Percentiles rank a stretch among this genome's conserved stretches.
These are phyloP conservation scores for Flammula alnicola DNA, from an alignment of 1,284 basidiomycete species.

Conservation along the genomic window DNA sequence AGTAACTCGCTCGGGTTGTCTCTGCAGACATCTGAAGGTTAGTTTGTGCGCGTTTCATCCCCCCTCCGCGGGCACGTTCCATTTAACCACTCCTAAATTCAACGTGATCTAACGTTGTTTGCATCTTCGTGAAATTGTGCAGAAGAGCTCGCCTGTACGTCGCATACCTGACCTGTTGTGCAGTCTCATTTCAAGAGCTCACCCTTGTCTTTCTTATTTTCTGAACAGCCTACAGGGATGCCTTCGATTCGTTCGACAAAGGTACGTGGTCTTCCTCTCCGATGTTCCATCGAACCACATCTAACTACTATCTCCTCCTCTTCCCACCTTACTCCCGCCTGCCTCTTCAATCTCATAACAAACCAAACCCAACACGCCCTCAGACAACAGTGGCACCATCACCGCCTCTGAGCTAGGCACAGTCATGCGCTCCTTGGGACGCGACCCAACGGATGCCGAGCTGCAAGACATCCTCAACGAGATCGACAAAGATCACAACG, in stretches of 20 bases:
- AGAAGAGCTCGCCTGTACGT: slow-evolving; percentile 4
- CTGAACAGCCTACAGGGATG: slow-evolving; percentile 32
- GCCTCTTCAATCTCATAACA: not conserved
- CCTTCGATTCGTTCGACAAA: slow-evolving; percentile 93
- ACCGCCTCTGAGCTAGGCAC: slow-evolving; percentile 95
- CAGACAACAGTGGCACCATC: slow-evolving; percentile 97
- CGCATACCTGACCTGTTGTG: not conserved
- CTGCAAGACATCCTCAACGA: slow-evolving; percentile 95
- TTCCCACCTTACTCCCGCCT: not conserved
- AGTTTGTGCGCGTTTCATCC: no score
- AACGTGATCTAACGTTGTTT: not conserved
- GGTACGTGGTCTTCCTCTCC: slow-evolving; percentile 49
- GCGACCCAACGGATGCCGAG: slow-evolving; percentile 94
- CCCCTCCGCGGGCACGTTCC: no score
- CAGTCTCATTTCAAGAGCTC: not conserved
- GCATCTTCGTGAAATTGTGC: not conserved
- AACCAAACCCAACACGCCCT: no score
- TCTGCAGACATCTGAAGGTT: no score
- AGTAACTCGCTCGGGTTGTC: no score
- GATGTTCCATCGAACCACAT: not conserved
- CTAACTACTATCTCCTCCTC: no score
- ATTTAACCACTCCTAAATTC: no score
- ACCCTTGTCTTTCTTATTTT: not conserved
- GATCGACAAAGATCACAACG: slow-evolving; percentile 61
- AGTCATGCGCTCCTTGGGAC: slow-evolving; percentile 95